Base-by-base conservation (phyloP, 2,329 filamentous ascomycete genomes). In the Fusarium foetens region DNA sequence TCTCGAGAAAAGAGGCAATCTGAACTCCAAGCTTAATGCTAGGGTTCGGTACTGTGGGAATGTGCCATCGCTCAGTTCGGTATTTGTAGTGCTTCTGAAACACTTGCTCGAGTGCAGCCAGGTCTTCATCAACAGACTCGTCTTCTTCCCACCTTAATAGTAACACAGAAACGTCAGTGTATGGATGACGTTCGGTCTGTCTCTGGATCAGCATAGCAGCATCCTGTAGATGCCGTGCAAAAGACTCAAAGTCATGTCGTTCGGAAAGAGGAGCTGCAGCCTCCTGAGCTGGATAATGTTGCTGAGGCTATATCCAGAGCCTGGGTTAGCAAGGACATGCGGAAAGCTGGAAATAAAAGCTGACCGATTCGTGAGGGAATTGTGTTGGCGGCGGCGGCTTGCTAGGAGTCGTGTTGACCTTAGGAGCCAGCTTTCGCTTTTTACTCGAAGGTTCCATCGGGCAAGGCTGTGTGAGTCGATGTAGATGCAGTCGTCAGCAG, bases 171-270 rank as follows among this genome's bases (percentile, higher is more conserved):
- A 89, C 89, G 62, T 85, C 86, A 23, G 82, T 85, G 72, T 92
- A 90, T 9, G 86, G 85, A 6, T 85, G 84, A 64, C 85, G 86
- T 76, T 90, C 87, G 49, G 88, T 88, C 80, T 91, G 89, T 70
- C 88, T 86, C 78, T 90, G 88, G 73, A 92, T 90, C 75, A 90
- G 84, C 86, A 91, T 90, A 71, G 90, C 89, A 54, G 89, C 90
- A 85, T 91, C 90, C 78, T 92, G 90, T 48, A 92, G 85, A 81
- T 92, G 90, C 51, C 89, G 86, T 66, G 89, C 90, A 77, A 91
- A 91, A 58, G 88, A 86, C 80, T 91, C 90, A 80, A 91, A 92
- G 75, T 91, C 89, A 80, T 89, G 86, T 72, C 87, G 86, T 75
- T 89, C 86, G 61, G 80, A 77, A 74, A 79, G 79, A 66, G 80